Evolutionary conservation across 2,329 filamentous ascomycete species (phyloP), one percentile per base, ranked within the genome.

Genomic region (Aureobasidium namibiae): DNA sequence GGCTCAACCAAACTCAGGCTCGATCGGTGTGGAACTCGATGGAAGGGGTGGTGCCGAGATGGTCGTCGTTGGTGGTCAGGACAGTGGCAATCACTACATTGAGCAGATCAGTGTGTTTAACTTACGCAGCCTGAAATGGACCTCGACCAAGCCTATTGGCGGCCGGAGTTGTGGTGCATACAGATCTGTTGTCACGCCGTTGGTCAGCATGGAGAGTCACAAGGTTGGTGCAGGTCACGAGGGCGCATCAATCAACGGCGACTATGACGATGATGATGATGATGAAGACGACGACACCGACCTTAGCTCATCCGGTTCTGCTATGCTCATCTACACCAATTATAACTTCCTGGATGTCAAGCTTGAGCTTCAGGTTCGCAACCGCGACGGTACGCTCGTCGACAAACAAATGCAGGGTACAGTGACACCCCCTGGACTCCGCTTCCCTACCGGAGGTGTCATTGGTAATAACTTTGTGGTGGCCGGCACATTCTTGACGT

Each of bases 51-150:
- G 94, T 33, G 90, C 94, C 1, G 92, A 99, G 72, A 96, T 99
- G 92, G 83, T 99, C 6, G 87, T 99, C 14, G 92, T 97, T 8
- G 94, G 94, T 61, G 94, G 94, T 0, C 94, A 99, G 73, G 94
- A 99, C 69, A 94, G 89, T 57, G 87, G 88, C n/a, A 99, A 99
- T 72, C 92, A 96, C 72, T 99, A 99, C 70, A 99, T 99, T 65
- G 92, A 99, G 73, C 91, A 99, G 73, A 95, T 99, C 64, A 97
- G 91, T 70, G 90, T 99, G 2, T 99, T 99, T 78, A 99, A 99
- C 68, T 78, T 99, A 26, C 84, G 94, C 50, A 96, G 90, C 70
- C 76, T 97, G 61, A 95, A 94, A 74, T 99, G 94, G 94, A 96
- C 90, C 1, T 90, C 89, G 18, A 96, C 91, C 1, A 89, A 90